phyloP scores from a whole-genome alignment of 176 grass and related monocot species.

The Alopecurus myosuroides region DNA sequence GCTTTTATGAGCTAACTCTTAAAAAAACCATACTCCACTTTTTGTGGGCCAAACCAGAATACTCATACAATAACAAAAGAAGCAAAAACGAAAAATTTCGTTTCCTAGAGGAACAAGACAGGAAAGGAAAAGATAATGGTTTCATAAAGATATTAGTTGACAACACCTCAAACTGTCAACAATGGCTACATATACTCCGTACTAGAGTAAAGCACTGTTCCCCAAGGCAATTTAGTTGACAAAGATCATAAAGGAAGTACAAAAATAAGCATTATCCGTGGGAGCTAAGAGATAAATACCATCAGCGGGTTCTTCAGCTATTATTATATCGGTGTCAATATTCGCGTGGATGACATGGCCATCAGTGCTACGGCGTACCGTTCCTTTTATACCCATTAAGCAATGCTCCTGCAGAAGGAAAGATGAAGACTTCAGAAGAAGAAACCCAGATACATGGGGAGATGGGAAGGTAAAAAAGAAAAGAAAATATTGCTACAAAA shows the following conservation, averaged over 20 bases:
- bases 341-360: constrained; percentile 97
- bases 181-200: not conserved
- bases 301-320: constrained; percentile 87
- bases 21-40: not conserved
- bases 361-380: constrained; percentile 94
- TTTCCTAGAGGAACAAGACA: not conserved
- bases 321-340: constrained; percentile 98
- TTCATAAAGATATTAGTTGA: not conserved
- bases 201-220: not conserved
- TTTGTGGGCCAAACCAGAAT: not conserved
- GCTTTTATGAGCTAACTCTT: not conserved
- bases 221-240: not conserved
- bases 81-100: not conserved
- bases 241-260: constrained; percentile 7
- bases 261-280: not conserved
- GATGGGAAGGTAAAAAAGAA: not conserved
- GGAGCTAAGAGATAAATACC: constrained; percentile 37
- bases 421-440: constrained; percentile 24
- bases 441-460: not conserved
- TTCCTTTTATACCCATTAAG: constrained; percentile 99
- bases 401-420: constrained; percentile 76
- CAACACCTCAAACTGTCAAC: not conserved
- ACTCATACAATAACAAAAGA: constrained; percentile 4
- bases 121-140: not conserved
- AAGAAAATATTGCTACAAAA: not conserved